Conservation (phyloP, 176 grass and related monocot genomes). For the Phragmites australis region DNA sequence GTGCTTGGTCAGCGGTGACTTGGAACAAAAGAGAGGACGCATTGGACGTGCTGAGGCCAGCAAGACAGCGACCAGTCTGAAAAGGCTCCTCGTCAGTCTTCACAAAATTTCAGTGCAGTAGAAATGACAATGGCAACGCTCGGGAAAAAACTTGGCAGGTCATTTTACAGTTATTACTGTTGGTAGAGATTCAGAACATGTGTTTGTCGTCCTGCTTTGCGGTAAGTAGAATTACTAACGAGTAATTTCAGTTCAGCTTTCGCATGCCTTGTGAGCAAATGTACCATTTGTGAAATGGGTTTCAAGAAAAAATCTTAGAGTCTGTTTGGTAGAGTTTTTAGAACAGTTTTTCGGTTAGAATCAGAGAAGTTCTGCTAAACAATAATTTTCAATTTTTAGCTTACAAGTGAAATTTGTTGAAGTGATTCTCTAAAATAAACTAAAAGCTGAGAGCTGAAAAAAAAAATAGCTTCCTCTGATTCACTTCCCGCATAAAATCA, state of each 20-base stretch:
- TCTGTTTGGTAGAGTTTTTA: no score
- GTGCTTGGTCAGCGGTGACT: conserved; percentile 9
- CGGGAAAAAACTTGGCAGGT: not conserved
- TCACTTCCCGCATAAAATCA: no score
- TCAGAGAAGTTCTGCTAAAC: no score
- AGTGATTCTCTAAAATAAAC: no score
- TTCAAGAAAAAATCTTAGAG: no score
- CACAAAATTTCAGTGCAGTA: not conserved
- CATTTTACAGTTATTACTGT: not conserved
- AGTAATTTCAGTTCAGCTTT: not conserved
- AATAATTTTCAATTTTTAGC: no score
- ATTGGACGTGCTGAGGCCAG: not conserved
- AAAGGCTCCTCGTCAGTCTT: not conserved
- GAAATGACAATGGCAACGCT: no score
- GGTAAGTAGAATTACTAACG: not conserved
- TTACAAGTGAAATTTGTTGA: no score
- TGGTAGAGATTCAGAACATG: not conserved
- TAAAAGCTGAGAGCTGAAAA: no score
- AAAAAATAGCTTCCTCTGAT: no score
- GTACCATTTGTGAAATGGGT: no score
- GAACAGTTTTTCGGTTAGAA: no score
- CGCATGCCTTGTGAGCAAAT: not conserved
- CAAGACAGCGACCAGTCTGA: not conserved
- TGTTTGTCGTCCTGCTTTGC: not conserved
- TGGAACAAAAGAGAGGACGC: not conserved